Evolutionary conservation across 441 rosid genomes (phyloP), one percentile per base, ranked within the genome.

Genomic region (Lepidium campestre): DNA sequence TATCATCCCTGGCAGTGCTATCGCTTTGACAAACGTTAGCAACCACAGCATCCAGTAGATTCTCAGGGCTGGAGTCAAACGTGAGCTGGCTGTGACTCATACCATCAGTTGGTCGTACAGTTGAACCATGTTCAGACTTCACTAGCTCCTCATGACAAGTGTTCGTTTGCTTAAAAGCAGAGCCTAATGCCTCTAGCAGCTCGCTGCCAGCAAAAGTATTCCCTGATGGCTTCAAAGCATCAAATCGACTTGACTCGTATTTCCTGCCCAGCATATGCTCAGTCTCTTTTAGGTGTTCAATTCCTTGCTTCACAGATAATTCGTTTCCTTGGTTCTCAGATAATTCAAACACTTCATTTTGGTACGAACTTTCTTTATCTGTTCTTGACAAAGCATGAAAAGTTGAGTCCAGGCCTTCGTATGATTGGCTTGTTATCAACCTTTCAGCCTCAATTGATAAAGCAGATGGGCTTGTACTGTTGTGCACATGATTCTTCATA

Each of bases 1-100:
- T 75, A 68, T 86, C 90, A 67, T 82, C 76, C 69, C 79, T 82
- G 48, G 74, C 73, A 42, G 77, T 86, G 75, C 73, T 77, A 45
- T 79, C 76, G 65, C 80, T 77, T 29, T 79, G 74, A 79, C 87
- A 86, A 75, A 81, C 81, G 52, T 73, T 90, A 60, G 96, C 92
- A 53, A 93, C 93, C 45, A 93, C 85, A 29, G 98, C 98, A 75
- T 93, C 97, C 52, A 93, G 78, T 71, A 93, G 96, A 82, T 84
- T 89, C 80, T 82, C 96, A 29, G 87, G 68, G 60, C 78, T 80
- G 15, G 84, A 73, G 63, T 82, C 94, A 77, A 78, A 71, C 10
- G 81, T 81, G 65, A 83, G 80, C 63, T 81, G 87, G 80, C 89
- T 84, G 54, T 76, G 77, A 72, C 79, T 85, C 67, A 80, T 78